Conservation (phyloP, 805 yeast genomes). For the Blastobotrys attinorum region DNA sequence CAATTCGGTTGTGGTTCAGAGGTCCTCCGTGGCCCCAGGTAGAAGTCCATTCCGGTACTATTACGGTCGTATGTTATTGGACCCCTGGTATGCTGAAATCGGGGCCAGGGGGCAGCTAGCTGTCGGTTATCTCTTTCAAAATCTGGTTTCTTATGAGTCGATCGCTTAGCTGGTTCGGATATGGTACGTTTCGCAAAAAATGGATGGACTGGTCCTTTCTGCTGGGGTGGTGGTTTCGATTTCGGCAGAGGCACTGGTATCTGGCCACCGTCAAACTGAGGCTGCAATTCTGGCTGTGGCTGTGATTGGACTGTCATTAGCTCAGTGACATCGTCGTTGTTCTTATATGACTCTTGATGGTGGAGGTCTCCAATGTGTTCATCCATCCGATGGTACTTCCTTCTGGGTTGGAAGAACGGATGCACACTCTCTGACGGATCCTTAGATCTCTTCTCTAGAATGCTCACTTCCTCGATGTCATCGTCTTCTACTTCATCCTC, state of each 20-base stretch:
- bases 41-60: too few relatives aligned
- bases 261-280: neutral
- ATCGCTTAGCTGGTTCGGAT: too few relatives aligned
- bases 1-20: too few relatives aligned
- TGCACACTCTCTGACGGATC: slow-evolving; percentile 1
- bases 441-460: neutral
- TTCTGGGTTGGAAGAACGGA: slow-evolving; percentile 3
- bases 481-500: neutral
- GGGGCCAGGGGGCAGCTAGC: slow-evolving; percentile 8
- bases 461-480: neutral
- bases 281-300: too few relatives aligned
- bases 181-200: slow-evolving; percentile 6
- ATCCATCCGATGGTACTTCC: too few relatives aligned
- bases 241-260: neutral
- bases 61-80: too few relatives aligned
- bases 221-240: neutral
- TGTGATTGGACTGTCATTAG: neutral
- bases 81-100: slow-evolving; percentile 3
- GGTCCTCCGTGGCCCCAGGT: too few relatives aligned
- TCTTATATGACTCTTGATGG: too few relatives aligned
- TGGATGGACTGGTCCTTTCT: slow-evolving; percentile 6
- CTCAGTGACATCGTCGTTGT: neutral
- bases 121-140: too few relatives aligned
- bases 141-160: too few relatives aligned
- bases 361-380: too few relatives aligned